Base-by-base conservation (phyloP, 2,329 filamentous ascomycete species). In the Parascedosporium putredinis region DNA sequence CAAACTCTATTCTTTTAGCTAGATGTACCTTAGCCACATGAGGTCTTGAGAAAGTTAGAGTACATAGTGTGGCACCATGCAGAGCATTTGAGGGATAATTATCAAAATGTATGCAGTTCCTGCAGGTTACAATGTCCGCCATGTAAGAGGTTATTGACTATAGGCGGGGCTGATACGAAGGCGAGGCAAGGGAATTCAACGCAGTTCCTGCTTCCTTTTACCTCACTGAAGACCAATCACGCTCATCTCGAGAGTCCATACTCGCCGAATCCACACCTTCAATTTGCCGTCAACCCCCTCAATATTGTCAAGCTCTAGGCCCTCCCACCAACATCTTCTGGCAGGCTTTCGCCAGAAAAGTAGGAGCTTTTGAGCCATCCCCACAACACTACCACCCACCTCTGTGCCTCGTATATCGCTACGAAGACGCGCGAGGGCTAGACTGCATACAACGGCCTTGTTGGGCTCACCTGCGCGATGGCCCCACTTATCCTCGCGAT, bases 181-280 rank as follows among this genome's bases (percentile, higher is more conserved):
- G n/a, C n/a, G n/a, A n/a, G n/a, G n/a, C n/a, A n/a, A n/a, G 4
- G 24, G 12, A 8, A 27, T 16, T 20, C 18, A 14, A n/a, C 2
- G n/a, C 20, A 4, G 8, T 3, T 12, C 40, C 18, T 43, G 14
- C 12, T 5, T 20, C 2, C 8, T 20, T 20, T 18, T 24, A 29
- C 23, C 22, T 42, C 65, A 88, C 64, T 87, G 84, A 58, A 94
- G 74, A 50, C 88, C 88, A 65, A 94, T 93, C 50, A 93, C 88
- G 64, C 87, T 93, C 88, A 98, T 98, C 74, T 98, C 93, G 52
- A 98, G 76, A 52, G 93, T 98, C 93, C 93, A 98, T 52, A 98
- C 93, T 60, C 93, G 80, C 62, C 93, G 78, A 64, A 98, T 97
- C 93, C 93, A 98, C 52, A 98, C 89, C 70, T 98, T 98, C 57